A percentile compares a stretch with the other conserved stretches of the same genome.
These are phyloP conservation scores for Leccinum incarnatum DNA, from an alignment of 768 basidiomycete genomes.

Conservation along the genomic window DNA sequence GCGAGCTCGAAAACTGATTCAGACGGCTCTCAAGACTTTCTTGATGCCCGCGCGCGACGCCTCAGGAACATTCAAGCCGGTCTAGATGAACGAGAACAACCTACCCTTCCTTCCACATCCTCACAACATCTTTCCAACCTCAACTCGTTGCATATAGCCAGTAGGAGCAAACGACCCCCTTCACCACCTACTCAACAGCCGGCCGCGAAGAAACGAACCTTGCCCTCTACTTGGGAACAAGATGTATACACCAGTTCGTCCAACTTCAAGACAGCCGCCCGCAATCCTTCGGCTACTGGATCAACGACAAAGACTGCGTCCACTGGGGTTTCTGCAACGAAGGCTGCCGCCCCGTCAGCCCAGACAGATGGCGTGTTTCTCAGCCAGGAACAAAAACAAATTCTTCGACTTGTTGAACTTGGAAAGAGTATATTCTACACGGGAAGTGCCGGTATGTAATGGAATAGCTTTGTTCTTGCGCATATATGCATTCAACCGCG, in stretches of 20 bases:
- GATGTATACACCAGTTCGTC: slow-evolving; percentile 37
- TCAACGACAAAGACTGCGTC: slow-evolving; percentile 10
- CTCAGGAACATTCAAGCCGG: slow-evolving; percentile 60
- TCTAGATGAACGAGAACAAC: slow-evolving; percentile 40
- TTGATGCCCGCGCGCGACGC: slow-evolving; percentile 36
- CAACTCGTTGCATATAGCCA: slow-evolving; percentile 19
- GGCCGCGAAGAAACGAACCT: slow-evolving; percentile 51
- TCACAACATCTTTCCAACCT: slow-evolving; percentile 12
- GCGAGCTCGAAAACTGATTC: slow-evolving; percentile 36
- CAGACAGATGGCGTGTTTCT: slow-evolving; percentile 51
- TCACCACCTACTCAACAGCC: slow-evolving; percentile 19
- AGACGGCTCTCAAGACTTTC: slow-evolving; percentile 18
- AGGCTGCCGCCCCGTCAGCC: slow-evolving; percentile 5
- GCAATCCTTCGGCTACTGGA: slow-evolving; percentile 11
- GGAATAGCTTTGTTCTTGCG: slow-evolving; percentile 5
- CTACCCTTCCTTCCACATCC: slow-evolving; percentile 16
- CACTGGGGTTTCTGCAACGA: slow-evolving; percentile 1
- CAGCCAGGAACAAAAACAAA: slow-evolving; percentile 83
- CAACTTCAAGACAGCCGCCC: slow-evolving; percentile 26
- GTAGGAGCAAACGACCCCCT: slow-evolving; percentile 35
- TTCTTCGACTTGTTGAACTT: slow-evolving; percentile 72
- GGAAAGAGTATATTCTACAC: slow-evolving; percentile 90
- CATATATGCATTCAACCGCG: slow-evolving; percentile 13
- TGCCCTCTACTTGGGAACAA: slow-evolving; percentile 50
- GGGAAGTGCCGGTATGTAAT: slow-evolving; percentile 83